Base-by-base conservation (phyloP, 2,329 filamentous ascomycete species). In the Colletotrichum salicis region DNA sequence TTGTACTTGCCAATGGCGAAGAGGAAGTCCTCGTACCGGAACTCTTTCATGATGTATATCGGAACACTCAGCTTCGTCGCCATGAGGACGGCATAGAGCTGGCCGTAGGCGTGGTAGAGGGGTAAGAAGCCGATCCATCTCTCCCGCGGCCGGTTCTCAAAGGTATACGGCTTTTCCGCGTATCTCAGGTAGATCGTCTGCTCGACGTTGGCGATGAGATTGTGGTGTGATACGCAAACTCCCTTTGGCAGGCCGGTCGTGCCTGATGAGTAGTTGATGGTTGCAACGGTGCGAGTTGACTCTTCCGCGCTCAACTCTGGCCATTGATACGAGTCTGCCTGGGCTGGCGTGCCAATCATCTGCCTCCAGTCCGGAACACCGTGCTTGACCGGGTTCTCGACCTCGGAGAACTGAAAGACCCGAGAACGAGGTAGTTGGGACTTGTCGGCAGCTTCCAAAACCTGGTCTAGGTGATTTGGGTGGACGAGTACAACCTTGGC, bases 111-210 rank as follows among this genome's bases (percentile, higher is more conserved):
- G 76, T 91, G 89, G 76, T 91, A 92, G 77, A 92, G 87, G 0
- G 92, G 92, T 13, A 94, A 81, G 77, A 93, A 92, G 59, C 89
- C 86, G 33, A 88, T 75, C 84, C 86, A 88, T 51, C 86, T 80
- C 75, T 87, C 87, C 10, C 79, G 77, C 27, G 83, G 83, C 45
- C 81, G 79, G 4, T 81, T 78, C 3, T 80, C 75, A 72, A 80
- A 81, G 1, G 75, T 66, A 60, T 81, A 79, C 10, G 80, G 81
- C 33, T 80, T 81, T 72, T 81, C 75, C 10, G 81, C 77, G 70
- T 84, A 84, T 27, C 81, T 80, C 76, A 85, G 84, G 77, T 83
- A 84, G 56, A 86, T 84, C 4, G 82, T 84, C 76, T 89, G 87
- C 65, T 84, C 83, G 4, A 85, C 81, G 70, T 88, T 88, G 51